Evolutionary conservation across 2,329 filamentous ascomycete genomes (phyloP).

Genomic region (Cercospora janseana): DNA sequence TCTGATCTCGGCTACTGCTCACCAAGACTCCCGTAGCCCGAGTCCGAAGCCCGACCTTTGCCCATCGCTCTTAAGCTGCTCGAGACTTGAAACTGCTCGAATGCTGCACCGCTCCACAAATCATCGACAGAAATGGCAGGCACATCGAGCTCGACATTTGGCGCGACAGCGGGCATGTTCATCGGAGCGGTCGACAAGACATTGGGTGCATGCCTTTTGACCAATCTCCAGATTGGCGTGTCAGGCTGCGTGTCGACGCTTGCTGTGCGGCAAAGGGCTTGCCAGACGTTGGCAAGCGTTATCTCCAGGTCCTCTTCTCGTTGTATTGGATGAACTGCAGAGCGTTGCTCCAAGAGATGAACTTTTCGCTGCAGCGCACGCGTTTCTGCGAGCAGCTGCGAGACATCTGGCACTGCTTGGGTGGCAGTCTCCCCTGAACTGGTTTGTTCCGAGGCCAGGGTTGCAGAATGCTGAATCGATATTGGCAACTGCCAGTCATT

Average conservation of each 20-base stretch:
- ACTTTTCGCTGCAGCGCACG: not conserved
- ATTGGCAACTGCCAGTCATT: too few relatives aligned
- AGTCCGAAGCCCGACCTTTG: too few relatives aligned
- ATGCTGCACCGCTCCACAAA: too few relatives aligned
- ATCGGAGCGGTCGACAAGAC: conserved; percentile 7
- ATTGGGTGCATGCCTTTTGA: not conserved
- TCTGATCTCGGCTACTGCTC: too few relatives aligned
- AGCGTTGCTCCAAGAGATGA: not conserved
- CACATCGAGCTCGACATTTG: too few relatives aligned
- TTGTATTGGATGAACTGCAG: not conserved
- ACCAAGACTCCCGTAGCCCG: too few relatives aligned
- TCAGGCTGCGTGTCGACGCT: not conserved
- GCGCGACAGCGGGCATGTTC: too few relatives aligned
- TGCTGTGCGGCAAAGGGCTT: not conserved
- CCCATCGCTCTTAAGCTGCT: too few relatives aligned
- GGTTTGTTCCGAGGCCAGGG: too few relatives aligned
- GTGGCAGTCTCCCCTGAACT: not conserved
- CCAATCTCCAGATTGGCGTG: not conserved
- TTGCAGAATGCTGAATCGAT: too few relatives aligned
- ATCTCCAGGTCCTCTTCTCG: conserved; percentile 1
- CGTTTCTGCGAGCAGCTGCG: not conserved
- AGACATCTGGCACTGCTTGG: not conserved
- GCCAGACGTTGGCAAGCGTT: not conserved
- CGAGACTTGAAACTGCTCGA: too few relatives aligned
- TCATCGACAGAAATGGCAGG: too few relatives aligned